A percentile compares a stretch with the other conserved stretches of the same genome.
These are phyloP conservation scores for Hyphopichia pseudoburtonii DNA, from an alignment of 1,139 yeast species.

Conservation along the genomic window DNA sequence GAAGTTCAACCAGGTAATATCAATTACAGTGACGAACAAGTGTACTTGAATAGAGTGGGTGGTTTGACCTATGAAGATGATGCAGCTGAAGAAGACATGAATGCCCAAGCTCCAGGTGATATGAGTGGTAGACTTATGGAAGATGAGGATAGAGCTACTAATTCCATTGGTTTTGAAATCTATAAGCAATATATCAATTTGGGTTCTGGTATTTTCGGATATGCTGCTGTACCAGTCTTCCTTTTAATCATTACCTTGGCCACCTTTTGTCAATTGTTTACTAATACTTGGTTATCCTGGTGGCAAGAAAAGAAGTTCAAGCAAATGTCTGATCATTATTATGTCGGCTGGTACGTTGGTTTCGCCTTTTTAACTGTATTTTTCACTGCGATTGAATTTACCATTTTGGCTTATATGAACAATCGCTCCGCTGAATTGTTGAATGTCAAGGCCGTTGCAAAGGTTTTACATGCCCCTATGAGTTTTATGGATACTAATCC, in stretches of 20 bases:
- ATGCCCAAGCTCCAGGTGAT: too few relatives aligned
- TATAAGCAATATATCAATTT: constrained; percentile 34
- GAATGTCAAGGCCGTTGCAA: constrained; percentile 37
- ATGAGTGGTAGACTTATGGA: constrained; percentile 27
- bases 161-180: constrained; percentile 39
- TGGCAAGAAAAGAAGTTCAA: constrained; percentile 33
- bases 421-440: constrained; percentile 40
- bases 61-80: constrained; percentile 4
- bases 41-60: background rate
- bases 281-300: constrained; percentile 42
- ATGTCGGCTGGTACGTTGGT: constrained; percentile 33
- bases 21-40: constrained; percentile 13
- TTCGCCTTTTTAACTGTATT: constrained; percentile 44
- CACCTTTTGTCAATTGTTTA: constrained; percentile 35
- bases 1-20: constrained; percentile 5
- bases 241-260: constrained; percentile 41
- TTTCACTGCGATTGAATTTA: constrained; percentile 51
- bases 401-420: constrained; percentile 54
- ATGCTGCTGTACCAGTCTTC: constrained; percentile 29
- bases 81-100: constrained; percentile 2
- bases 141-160: constrained; percentile 41
- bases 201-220: constrained; percentile 43
- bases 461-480: constrained; percentile 46
- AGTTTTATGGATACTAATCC: constrained; percentile 47
- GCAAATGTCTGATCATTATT: constrained; percentile 23